Evolutionary conservation across 2,329 filamentous ascomycete species (phyloP).

Genomic region (Alternaria brassicicola): DNA sequence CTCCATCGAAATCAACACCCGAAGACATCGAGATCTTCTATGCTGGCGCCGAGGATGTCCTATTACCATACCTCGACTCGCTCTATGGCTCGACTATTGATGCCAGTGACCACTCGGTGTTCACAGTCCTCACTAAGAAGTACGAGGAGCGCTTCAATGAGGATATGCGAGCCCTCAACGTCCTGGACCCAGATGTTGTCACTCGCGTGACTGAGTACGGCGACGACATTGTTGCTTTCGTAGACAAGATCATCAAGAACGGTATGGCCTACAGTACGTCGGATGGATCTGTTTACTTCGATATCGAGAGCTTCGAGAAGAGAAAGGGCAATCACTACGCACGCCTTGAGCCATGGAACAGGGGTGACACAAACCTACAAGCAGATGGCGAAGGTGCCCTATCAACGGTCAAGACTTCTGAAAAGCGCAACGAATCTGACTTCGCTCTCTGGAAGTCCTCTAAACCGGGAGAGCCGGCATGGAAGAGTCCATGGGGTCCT

Average conservation of each 20-base stretch:
- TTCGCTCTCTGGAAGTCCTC: slow-evolving; percentile 95
- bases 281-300: slow-evolving; percentile 92
- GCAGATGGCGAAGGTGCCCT: slow-evolving; percentile 91
- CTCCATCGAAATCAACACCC: slow-evolving; percentile 35
- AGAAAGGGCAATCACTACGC: slow-evolving; percentile 81
- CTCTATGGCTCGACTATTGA: slow-evolving; percentile 63
- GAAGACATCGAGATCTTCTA: slow-evolving; percentile 58
- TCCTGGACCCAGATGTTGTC: slow-evolving; percentile 78
- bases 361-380: slow-evolving; percentile 79
- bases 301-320: slow-evolving; percentile 84
- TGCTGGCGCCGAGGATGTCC: slow-evolving; percentile 67
- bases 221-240: slow-evolving; percentile 82
- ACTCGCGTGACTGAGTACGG: slow-evolving; percentile 94
- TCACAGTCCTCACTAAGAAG: slow-evolving; percentile 81
- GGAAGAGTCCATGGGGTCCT: slow-evolving; percentile 85
- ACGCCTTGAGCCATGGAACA: slow-evolving; percentile 81
- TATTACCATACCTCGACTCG: slow-evolving; percentile 81
- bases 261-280: slow-evolving; percentile 78
- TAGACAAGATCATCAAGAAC: slow-evolving; percentile 81
- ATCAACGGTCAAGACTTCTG: slow-evolving; percentile 58
- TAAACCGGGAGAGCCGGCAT: slow-evolving; percentile 89
- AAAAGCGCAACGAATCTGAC: slow-evolving; percentile 79
- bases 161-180: slow-evolving; percentile 87
- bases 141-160: slow-evolving; percentile 88
- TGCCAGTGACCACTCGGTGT: slow-evolving; percentile 72